Percentiles rank a stretch among this genome's conserved stretches.
These are phyloP conservation scores for Escovopsis weberi DNA, from an alignment of 2,329 filamentous ascomycete species.

Conservation along the genomic window DNA sequence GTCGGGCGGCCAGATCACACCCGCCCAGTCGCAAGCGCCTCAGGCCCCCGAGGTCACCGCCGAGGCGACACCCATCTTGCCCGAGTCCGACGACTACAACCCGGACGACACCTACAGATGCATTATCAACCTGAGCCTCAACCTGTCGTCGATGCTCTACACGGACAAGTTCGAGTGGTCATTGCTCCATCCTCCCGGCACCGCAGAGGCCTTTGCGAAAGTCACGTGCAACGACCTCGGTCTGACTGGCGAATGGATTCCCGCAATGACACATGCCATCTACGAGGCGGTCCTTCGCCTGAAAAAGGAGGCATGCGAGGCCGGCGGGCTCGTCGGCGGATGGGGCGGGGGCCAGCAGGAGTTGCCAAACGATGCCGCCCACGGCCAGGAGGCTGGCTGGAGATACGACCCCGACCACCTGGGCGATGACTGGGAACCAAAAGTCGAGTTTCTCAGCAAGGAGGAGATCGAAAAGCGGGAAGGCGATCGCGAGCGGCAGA, in stretches of 20 bases:
- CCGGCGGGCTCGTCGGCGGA: constrained; percentile 68
- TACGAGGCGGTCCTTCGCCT: constrained; percentile 85
- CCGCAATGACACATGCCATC: constrained; percentile 88
- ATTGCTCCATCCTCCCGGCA: constrained; percentile 76
- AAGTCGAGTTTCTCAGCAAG: constrained; percentile 68
- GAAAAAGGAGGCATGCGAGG: constrained; percentile 94
- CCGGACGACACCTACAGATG: constrained; percentile 92
- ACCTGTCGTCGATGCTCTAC: constrained; percentile 80
- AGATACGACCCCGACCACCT: constrained; percentile 87
- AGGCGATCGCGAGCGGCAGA: constrained; percentile 82
- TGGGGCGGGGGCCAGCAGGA: constrained; percentile 47
- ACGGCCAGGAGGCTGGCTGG: constrained; percentile 78
- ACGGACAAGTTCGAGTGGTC: constrained; percentile 99
- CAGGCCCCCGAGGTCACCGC: constrained; percentile 47
- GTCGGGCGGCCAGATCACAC: constrained; percentile 35
- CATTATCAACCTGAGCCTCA: constrained; percentile 80
- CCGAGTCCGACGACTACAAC: constrained; percentile 60
- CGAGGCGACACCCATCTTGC: constrained; percentile 45
- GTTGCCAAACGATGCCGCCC: constrained; percentile 78
- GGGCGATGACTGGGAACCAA: constrained; percentile 71
- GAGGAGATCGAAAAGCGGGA: constrained; percentile 97
- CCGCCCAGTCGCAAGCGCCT: constrained; percentile 24
- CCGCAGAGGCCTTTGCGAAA: constrained; percentile 83
- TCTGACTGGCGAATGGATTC: constrained; percentile 81
- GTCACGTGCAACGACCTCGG: constrained; percentile 88